Evolutionary conservation across 2,329 filamentous ascomycete genomes (phyloP), one percentile per base, ranked within the genome.

Genomic region (Beauveria asiatica): DNA sequence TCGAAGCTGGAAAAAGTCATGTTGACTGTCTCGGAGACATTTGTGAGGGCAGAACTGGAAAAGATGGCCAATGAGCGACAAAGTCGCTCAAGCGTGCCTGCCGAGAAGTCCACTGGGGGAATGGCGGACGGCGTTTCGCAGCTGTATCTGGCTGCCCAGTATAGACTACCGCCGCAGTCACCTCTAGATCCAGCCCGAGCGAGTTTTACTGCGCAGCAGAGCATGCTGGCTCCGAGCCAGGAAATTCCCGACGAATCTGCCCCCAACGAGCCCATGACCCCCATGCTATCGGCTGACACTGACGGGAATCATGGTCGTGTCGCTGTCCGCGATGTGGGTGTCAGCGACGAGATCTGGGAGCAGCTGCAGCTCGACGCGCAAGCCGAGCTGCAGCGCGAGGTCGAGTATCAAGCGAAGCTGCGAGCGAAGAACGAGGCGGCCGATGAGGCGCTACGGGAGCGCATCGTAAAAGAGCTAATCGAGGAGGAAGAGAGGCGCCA

Each of bases 301-400:
- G 13, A 16, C 5, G 23, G 16, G 4, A 48, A 8, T 16, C 13
- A 21, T 7, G 45, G 19, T 1, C 5, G 37, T 11, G 5, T 11
- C 44, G 39, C 52, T 25, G n/a, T 45, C 5, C 77, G 85, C 13
- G 86, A 89, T 61, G 68, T 75, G 0, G 81, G 81, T 0, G 84
- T 89, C 0, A 79, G 76, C 5, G 83, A 88, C 52, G 80, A 71
- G 6, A 72, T 82, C 1, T 89, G 86, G 86, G 71, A 78, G 1
- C 81, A 86, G 64, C 79, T 89, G 0, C 76, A 84, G 62, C 65
- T 61, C 1, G 82, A 87, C 68, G 73, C 70, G 21, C 63, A 69
- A 23, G 73, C 72, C 0, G 75, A 76, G 39, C 62, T 71, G 1
- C 70, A 70, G 1, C 71, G 70, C 0, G 73, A 80, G 8, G 66